Percentiles rank a stretch among this genome's conserved stretches.
phyloP scores from a whole-genome alignment of 306 rosid genomes.

The Acacia crassicarpa region DNA sequence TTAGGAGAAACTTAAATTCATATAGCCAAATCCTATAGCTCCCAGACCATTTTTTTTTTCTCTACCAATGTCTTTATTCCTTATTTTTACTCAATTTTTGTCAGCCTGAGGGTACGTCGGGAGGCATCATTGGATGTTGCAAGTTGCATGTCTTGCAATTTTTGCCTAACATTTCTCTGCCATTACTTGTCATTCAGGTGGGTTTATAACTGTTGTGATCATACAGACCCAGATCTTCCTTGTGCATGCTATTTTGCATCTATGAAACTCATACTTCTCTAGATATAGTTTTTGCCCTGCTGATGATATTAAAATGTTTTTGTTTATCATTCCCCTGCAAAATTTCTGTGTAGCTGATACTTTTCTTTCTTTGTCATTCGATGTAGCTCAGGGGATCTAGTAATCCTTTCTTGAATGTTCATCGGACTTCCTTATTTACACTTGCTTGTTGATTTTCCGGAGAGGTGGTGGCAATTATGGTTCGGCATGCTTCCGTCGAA shows the following conservation, averaged over 20 bases:
- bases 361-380: slow-evolving; percentile 33
- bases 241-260: background rate
- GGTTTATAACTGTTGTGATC: background rate
- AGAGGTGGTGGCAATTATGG: background rate
- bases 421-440: background rate
- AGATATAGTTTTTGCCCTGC: background rate
- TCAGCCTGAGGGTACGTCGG: background rate
- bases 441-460: background rate
- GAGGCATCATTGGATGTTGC: background rate
- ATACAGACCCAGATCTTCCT: too few relatives aligned
- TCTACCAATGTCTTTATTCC: background rate
- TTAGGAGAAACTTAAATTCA: background rate
- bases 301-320: background rate
- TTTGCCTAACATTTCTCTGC: background rate
- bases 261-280: background rate
- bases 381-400: slow-evolving; percentile 38
- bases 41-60: background rate
- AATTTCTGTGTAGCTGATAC: slow-evolving; percentile 36
- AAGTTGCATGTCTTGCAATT: background rate
- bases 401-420: slow-evolving; percentile 41
- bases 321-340: slow-evolving; percentile 7
- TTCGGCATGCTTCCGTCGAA: background rate
- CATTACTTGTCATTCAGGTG: background rate
- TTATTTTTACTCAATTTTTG: background rate
- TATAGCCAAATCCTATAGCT: background rate